These are phyloP conservation scores for Claviceps sp. DNA, from an alignment of 2,329 filamentous ascomycete genomes.

Conservation along the genomic window DNA sequence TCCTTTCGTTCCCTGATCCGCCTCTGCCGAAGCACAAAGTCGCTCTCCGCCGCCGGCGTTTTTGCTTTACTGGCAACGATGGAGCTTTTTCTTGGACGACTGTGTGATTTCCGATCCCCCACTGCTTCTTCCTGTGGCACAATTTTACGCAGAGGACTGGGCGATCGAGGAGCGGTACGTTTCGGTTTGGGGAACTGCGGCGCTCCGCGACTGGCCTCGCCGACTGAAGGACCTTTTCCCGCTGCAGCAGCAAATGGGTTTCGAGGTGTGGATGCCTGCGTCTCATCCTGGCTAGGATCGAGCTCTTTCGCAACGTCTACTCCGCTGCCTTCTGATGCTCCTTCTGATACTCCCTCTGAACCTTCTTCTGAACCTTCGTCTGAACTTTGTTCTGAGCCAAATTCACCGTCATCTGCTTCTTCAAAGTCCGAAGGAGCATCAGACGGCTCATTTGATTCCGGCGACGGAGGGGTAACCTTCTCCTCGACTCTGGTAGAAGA, in stretches of 20 bases:
- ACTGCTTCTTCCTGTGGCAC: constrained; percentile 39
- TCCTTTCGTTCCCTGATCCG: constrained; percentile 40
- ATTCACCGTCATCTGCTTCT: constrained; percentile 20
- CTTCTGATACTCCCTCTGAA: constrained; percentile 28
- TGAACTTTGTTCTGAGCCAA: constrained; percentile 31
- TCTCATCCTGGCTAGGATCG: constrained; percentile 35
- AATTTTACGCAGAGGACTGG: constrained; percentile 53
- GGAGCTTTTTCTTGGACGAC: constrained; percentile 24
- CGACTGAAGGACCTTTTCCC: constrained; percentile 36
- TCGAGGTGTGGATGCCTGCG: constrained; percentile 40
- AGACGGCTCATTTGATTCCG: constrained; percentile 21
- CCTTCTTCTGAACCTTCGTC: no score
- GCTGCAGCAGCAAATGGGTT: constrained; percentile 43
- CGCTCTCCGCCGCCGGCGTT: constrained; percentile 25
- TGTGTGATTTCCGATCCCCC: constrained; percentile 24
- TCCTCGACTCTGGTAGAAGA: constrained; percentile 17
- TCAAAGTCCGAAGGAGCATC: constrained; percentile 26
- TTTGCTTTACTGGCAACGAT: constrained; percentile 26
- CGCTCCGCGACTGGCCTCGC: constrained; percentile 35
- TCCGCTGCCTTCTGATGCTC: constrained; percentile 45
- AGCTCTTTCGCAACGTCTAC: constrained; percentile 53
- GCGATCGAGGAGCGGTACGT: constrained; percentile 52
- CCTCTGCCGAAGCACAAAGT: constrained; percentile 36
- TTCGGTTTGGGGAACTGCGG: constrained; percentile 42
- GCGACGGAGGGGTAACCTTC: constrained; percentile 26